Evolutionary conservation across 2,329 filamentous ascomycete species (phyloP).

Genomic region (Pyrenophora seminiperda): DNA sequence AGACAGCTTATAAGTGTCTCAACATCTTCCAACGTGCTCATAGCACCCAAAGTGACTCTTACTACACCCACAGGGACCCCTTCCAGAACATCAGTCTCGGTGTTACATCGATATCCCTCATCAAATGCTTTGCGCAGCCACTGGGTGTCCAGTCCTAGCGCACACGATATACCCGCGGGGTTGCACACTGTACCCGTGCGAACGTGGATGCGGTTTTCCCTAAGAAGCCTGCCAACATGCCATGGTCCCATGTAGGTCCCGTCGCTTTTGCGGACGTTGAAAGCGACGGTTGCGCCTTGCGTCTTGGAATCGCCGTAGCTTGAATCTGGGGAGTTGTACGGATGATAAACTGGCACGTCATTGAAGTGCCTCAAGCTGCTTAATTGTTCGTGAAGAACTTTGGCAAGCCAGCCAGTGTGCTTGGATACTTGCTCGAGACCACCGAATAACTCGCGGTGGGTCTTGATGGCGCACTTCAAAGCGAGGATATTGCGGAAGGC

Average conservation of each 20-base stretch:
- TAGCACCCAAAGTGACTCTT: slow-evolving; percentile 65
- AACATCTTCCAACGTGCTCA: slow-evolving; percentile 63
- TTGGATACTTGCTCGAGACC: slow-evolving; percentile 64
- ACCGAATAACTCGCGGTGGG: slow-evolving; percentile 61
- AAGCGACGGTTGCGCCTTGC: slow-evolving; percentile 67
- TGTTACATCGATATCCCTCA: slow-evolving; percentile 63
- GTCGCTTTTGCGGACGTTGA: slow-evolving; percentile 63
- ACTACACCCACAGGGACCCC: slow-evolving; percentile 64
- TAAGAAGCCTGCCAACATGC: slow-evolving; percentile 64
- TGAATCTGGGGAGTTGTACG: slow-evolving; percentile 60
- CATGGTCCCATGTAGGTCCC: slow-evolving; percentile 62
- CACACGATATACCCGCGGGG: slow-evolving; percentile 56
- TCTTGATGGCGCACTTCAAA: slow-evolving; percentile 63
- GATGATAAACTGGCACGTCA: slow-evolving; percentile 56
- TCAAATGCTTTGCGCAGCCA: slow-evolving; percentile 62
- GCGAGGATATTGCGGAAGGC: slow-evolving; percentile 70
- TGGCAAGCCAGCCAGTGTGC: slow-evolving; percentile 61
- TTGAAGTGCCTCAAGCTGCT: slow-evolving; percentile 58
- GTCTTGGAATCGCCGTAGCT: slow-evolving; percentile 58
- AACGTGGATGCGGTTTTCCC: slow-evolving; percentile 62
- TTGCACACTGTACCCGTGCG: slow-evolving; percentile 64
- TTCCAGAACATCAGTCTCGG: slow-evolving; percentile 59
- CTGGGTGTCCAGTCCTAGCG: slow-evolving; percentile 57
- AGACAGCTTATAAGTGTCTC: slow-evolving; percentile 32
- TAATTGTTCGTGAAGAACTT: slow-evolving; percentile 57